These are phyloP conservation scores for Ligustrum vulgare DNA, from an alignment of 257 asterid genomes.

Conservation along the genomic window DNA sequence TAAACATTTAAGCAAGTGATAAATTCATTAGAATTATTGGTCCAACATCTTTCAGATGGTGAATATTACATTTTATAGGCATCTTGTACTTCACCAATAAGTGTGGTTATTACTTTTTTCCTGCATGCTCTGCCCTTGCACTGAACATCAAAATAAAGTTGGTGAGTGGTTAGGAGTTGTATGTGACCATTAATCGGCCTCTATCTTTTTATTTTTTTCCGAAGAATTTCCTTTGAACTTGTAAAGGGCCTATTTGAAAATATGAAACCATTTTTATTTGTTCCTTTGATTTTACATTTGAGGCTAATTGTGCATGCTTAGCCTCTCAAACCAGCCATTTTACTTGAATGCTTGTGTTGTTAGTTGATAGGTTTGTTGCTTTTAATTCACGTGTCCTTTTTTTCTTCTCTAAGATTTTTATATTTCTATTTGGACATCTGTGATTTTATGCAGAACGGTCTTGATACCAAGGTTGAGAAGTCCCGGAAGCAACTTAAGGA, in stretches of 20 bases:
- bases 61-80: not conserved
- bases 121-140: too few species aligned
- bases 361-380: not conserved
- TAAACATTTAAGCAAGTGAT: not conserved
- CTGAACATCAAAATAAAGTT: too few species aligned
- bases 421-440: not conserved
- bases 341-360: not conserved
- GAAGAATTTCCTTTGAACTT: not conserved
- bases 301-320: not conserved
- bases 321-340: not conserved
- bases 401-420: not conserved
- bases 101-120: not conserved
- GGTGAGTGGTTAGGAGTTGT: too few species aligned
- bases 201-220: too few species aligned
- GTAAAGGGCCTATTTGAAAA: not conserved
- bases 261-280: not conserved
- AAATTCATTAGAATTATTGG: not conserved
- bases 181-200: too few species aligned
- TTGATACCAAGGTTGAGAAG: constrained; percentile 41
- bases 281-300: not conserved
- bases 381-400: not conserved
- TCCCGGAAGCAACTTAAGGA: constrained; percentile 40
- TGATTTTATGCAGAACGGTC: constrained; percentile 32
- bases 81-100: not conserved
- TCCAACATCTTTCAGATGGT: not conserved